Base-by-base conservation (phyloP, 305 asterid genomes). In the Fraxinus baroniana region DNA sequence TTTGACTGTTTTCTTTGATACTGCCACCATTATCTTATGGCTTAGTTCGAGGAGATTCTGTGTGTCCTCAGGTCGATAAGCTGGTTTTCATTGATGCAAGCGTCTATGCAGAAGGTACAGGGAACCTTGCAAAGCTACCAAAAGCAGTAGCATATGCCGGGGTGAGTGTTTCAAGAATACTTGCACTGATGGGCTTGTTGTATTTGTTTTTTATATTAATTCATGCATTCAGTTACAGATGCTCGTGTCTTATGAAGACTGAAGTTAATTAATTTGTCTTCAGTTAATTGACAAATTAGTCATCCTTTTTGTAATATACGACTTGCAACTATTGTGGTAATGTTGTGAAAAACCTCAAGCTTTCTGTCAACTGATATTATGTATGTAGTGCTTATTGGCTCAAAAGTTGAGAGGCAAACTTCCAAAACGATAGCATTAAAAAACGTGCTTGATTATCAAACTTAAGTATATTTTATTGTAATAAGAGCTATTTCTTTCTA, bases 41-140 rank as follows among this genome's bases (percentile, higher is more conserved):
- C 74, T 73, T 26, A 39, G 52, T 6, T 57, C 20, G 30, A 55
- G 78, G 83, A 66, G 36, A 79, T 85, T 82, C 35, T 81, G 32
- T 44, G 20, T 81, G 81, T 80, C 64, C 78, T 85, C 89, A 94
- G 99, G 99, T 95, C 12, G 90, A 93, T 81, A 94, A 90, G 86
- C 93, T 95, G 90, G 81, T 95, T 88, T 89, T 94, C 86, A 91
- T 95, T 74, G 97, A 90, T 88, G 98, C 98, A 86, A 94, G 99
- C 88, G 97, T 94, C 80, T 95, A 94, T 79, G 93, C 97, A 6
- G 97, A 95, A 88, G 99, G 99, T 82, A 94, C 97, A 5, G 99
- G 98, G 72, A 86, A 90, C 87, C 96, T 94, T 44, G 93, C 97
- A 46, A 92, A 82, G 46, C 82, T 95, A 55, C 98, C 98, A 39